Evolutionary conservation across 345 rosid genomes (phyloP), one percentile per base, ranked within the genome.

Genomic region (Sonneratia caseolaris): DNA sequence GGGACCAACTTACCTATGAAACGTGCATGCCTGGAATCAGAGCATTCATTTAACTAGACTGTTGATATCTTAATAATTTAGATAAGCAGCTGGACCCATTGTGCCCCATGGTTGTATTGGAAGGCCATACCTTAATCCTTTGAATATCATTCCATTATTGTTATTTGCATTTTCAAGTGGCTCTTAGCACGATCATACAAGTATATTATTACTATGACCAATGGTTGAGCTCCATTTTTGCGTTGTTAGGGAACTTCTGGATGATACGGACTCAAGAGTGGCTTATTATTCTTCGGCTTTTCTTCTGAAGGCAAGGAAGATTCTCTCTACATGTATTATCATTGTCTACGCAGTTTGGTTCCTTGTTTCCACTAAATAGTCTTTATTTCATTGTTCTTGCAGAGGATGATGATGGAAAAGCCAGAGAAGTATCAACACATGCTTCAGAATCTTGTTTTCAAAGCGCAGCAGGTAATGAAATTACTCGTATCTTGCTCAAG

Each of bases 401-500:
- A 95, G 98, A 88, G 97, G 81, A 95, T 95, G 99, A 95, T 92
- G 98, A 92, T 96, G n/a, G 96, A 90, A 81, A 85, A 86, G 70
- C 98, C 97, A 68, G 97, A 92, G 69, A 92, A 88, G 76, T 95
- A 95, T 84, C 93, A 95, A 73, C 87, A 83, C 82, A 88, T 90
- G 98, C 93, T 95, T 71, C 97, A 95, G 82, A 92, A 87, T 83
- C 99, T 92, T 65, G 86, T 95, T 73, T 86, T 86, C 75, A 92
- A 86, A 82, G 99, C 99, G 69, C 99, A 95, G 78, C 99, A 95
- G 98, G 99, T 92, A 80, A 59, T 37, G 16, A 7, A 10, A 42
- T n/a, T 68, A 43, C 55, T 22, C 16, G 6, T 68, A 12, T 68
- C 22, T 14, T 22, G 3, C 35, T 42, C 3, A 10, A 0, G 49